Conservation (phyloP, 2,329 filamentous ascomycete species). For the Aciculosporium take region DNA sequence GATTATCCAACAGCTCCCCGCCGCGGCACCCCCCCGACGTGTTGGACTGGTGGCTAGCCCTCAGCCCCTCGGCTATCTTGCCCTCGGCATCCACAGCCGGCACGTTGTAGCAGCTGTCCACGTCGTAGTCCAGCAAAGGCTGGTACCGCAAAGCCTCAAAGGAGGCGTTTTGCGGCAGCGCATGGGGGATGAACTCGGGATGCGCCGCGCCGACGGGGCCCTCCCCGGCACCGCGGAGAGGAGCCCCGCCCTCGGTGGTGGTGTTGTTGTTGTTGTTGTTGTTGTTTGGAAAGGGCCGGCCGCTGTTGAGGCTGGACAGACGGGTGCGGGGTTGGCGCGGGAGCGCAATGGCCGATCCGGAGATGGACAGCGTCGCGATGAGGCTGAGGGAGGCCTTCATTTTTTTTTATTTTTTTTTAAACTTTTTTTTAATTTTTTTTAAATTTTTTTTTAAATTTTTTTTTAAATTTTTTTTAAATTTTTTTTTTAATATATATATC, state of each 20-base stretch:
- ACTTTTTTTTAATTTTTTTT: no score
- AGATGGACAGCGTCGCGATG: not conserved
- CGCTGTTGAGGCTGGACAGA: no score
- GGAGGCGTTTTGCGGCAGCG: constrained; percentile 3
- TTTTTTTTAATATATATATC: no score
- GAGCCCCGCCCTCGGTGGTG: not conserved
- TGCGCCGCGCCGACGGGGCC: no score
- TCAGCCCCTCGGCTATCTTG: constrained; percentile 16
- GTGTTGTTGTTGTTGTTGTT: no score
- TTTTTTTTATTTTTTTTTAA: no score
- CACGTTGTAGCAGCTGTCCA: constrained; percentile 11
- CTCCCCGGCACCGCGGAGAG: not conserved
- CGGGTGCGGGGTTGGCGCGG: no score
- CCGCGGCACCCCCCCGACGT: constrained; percentile 8
- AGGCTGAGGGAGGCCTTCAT: not conserved
- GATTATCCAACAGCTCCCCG: constrained; percentile 8
- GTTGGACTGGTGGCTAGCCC: not conserved
- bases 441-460: no score
- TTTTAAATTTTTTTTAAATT: no score
- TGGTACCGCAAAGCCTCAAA: constrained; percentile 4
- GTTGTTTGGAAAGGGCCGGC: not conserved
- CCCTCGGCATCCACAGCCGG: constrained; percentile 20
- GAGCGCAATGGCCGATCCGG: not conserved
- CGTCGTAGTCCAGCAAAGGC: constrained; percentile 8
- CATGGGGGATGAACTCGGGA: not conserved